These are phyloP conservation scores for Eimeria nieschulzi DNA, from an alignment of 169 alveolate genomes.

Conservation along the genomic window DNA sequence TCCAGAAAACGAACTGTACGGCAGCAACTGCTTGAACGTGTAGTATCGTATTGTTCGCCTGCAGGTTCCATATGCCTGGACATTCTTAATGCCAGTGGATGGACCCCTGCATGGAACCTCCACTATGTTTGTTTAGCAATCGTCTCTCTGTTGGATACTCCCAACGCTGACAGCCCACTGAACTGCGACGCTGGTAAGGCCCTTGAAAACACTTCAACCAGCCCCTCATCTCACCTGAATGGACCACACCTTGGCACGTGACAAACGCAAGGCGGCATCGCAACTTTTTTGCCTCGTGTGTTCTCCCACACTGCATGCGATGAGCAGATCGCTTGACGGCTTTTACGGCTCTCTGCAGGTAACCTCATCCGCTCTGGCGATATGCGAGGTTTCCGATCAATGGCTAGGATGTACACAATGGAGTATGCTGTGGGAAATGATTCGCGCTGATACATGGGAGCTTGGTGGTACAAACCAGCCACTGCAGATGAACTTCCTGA, in stretches of 20 bases:
- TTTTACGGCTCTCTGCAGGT: slow-evolving; percentile 39
- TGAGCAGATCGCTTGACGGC: no score
- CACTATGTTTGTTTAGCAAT: slow-evolving; percentile 95
- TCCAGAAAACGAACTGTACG: not conserved
- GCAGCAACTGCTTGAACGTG: not conserved
- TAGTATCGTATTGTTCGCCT: not conserved
- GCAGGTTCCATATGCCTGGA: slow-evolving; percentile 95
- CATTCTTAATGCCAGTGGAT: slow-evolving; percentile 90
- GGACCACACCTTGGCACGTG: no score
- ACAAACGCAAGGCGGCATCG: no score
- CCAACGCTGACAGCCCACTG: slow-evolving; percentile 97
- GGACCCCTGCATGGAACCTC: slow-evolving; percentile 98
- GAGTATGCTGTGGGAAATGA: slow-evolving; percentile 65
- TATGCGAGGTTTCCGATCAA: slow-evolving; percentile 72
- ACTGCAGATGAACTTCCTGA: no score
- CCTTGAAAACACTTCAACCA: no score
- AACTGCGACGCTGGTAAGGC: slow-evolving; percentile 95
- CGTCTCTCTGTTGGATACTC: slow-evolving; percentile 89
- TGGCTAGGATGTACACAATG: slow-evolving; percentile 78
- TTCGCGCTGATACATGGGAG: no score
- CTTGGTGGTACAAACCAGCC: no score
- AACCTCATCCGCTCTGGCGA: slow-evolving; percentile 77
- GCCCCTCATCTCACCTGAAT: no score
- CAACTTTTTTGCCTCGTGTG: no score
- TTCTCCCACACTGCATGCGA: no score